A percentile compares a stretch with the other conserved stretches of the same genome.
Evolutionary conservation across 805 yeast species (phyloP).

Genomic region (Suhomyces sp.): DNA sequence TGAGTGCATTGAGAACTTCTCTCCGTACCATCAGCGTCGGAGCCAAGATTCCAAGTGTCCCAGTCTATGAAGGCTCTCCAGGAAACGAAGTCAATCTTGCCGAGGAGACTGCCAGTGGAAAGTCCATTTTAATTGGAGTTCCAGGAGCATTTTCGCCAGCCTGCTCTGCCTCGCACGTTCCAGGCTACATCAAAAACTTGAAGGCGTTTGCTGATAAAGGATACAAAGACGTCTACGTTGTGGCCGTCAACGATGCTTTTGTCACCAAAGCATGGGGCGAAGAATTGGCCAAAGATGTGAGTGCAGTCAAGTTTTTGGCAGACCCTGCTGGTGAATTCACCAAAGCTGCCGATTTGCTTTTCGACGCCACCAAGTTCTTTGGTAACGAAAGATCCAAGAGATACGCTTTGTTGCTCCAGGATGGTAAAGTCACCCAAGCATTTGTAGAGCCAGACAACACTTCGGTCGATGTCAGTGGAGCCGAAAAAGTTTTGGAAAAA

Average conservation of each 20-base stretch:
- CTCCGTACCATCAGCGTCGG: conserved; percentile 41
- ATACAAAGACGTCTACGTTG: conserved; percentile 56
- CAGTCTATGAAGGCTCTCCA: conserved; percentile 62
- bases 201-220: conserved; percentile 63
- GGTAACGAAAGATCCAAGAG: conserved; percentile 76
- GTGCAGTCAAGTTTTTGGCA: conserved; percentile 58
- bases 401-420: conserved; percentile 70
- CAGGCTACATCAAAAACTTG: conserved; percentile 60
- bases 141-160: conserved; percentile 78
- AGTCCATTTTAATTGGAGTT: conserved; percentile 38
- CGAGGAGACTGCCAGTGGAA: conserved; percentile 35
- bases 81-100: conserved; percentile 59
- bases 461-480: conserved; percentile 56
- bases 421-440: conserved; percentile 64
- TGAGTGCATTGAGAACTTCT: neutral
- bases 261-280: conserved; percentile 81
- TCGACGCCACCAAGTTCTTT: conserved; percentile 74
- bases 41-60: conserved; percentile 54
- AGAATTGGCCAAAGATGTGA: conserved; percentile 16
- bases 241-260: conserved; percentile 84
- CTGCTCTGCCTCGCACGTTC: conserved; percentile 69
- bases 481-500: conserved; percentile 40
- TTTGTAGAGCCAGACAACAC: conserved; percentile 82
- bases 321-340: conserved; percentile 79
- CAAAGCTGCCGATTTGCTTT: conserved; percentile 57